phyloP scores from a whole-genome alignment of 2,329 filamentous ascomycete species.

The Colletotrichum sublineola region DNA sequence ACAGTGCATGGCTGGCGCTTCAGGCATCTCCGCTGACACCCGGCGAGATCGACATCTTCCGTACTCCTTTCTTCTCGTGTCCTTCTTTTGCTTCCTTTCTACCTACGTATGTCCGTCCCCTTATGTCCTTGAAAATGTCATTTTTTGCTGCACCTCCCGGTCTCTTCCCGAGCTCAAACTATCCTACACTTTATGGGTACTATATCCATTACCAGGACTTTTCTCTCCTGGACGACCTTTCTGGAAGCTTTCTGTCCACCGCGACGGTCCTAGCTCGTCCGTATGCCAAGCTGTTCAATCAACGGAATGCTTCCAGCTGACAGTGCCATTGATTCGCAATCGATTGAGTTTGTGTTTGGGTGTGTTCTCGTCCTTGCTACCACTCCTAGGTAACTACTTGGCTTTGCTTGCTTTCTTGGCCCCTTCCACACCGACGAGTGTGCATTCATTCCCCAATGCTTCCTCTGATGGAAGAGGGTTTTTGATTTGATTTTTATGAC shows the following conservation, averaged over 20 bases:
- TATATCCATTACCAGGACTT: background rate
- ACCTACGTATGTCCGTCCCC: too few relatives aligned
- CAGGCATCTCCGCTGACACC: conserved; percentile 19
- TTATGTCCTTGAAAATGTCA: background rate
- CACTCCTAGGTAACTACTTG: background rate
- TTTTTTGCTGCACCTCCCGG: background rate
- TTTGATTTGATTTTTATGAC: too few relatives aligned
- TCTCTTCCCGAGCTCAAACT: background rate
- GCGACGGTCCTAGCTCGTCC: background rate
- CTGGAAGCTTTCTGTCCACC: conserved; percentile 38
- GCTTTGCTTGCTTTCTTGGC: background rate
- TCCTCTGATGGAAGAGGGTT: background rate
- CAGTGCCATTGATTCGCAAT: conserved; percentile 13
- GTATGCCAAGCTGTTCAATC: background rate
- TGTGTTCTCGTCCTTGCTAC: background rate
- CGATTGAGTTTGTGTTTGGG: conserved; percentile 9
- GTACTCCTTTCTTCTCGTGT: background rate
- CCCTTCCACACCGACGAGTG: background rate
- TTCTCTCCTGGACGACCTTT: conserved; percentile 5
- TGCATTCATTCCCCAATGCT: background rate
- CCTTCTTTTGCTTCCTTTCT: too few relatives aligned
- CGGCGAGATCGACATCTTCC: conserved; percentile 28
- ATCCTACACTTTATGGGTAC: background rate
- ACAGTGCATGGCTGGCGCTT: background rate
- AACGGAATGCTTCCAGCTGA: background rate